phyloP scores from a whole-genome alignment of 1,284 basidiomycete species.

The Cryptococcus sp. region DNA sequence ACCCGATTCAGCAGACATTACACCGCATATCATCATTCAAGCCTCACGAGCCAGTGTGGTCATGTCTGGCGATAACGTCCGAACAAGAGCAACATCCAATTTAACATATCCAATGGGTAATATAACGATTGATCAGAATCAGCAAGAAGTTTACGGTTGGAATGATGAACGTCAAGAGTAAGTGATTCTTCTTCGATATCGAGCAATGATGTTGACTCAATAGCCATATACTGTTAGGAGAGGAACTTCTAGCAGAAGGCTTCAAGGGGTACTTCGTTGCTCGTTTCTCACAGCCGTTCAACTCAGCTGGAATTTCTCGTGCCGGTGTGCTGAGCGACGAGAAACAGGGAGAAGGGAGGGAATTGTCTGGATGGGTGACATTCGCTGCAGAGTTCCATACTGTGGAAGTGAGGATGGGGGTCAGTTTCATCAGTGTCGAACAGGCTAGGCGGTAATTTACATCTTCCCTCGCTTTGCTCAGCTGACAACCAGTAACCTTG shows the following conservation, averaged over 20 bases:
- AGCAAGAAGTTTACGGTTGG: constrained; percentile 61
- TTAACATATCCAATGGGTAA: constrained; percentile 60
- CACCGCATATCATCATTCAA: constrained; percentile 66
- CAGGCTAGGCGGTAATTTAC: constrained; percentile 62
- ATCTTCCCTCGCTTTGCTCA: background rate
- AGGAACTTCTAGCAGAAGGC: constrained; percentile 50
- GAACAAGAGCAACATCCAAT: constrained; percentile 43
- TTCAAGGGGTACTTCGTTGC: constrained; percentile 72
- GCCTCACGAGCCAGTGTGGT: constrained; percentile 62
- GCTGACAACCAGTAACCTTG: constrained; percentile 53
- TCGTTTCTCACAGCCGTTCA: constrained; percentile 58
- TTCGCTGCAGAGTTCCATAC: constrained; percentile 50
- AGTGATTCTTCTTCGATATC: constrained; percentile 24
- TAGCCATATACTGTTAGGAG: constrained; percentile 39
- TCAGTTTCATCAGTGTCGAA: constrained; percentile 71
- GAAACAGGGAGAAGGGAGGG: constrained; percentile 25
- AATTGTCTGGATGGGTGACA: constrained; percentile 59
- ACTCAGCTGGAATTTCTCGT: constrained; percentile 54
- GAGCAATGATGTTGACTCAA: constrained; percentile 5
- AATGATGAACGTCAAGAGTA: constrained; percentile 71
- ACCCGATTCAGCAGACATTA: constrained; percentile 17
- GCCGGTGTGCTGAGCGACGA: constrained; percentile 49
- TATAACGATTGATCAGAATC: constrained; percentile 53
- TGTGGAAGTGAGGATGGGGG: constrained; percentile 64
- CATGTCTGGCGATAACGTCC: constrained; percentile 53